Percentiles rank a stretch among this genome's conserved stretches.
Evolutionary conservation across 2,329 filamentous ascomycete genomes (phyloP).

Genomic region (Penicillium hordei): DNA sequence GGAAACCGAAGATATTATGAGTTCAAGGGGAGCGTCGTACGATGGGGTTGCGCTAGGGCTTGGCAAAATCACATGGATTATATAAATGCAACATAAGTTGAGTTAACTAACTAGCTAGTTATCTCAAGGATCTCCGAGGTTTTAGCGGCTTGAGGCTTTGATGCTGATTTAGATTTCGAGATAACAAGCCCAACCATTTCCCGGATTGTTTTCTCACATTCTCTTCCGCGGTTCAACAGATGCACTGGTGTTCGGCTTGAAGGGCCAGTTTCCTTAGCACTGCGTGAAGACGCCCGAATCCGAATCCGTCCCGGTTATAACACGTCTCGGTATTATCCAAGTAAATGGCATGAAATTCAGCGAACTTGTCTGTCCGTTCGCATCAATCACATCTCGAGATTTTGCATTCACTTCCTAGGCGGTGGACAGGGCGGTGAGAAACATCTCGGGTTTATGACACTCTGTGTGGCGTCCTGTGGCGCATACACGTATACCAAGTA

Average conservation of each 20-base stretch:
- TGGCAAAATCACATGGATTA: constrained; percentile 3
- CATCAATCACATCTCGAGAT: not conserved
- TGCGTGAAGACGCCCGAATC: not conserved
- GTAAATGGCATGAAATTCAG: not conserved
- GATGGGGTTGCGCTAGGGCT: not conserved
- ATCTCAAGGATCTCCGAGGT: not conserved
- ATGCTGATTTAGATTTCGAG: not conserved
- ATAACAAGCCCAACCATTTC: too few relatives aligned
- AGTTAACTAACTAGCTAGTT: too few relatives aligned
- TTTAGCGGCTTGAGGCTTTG: not conserved
- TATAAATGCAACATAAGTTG: not conserved
- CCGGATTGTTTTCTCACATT: not conserved
- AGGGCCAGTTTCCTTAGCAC: not conserved
- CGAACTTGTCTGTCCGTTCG: not conserved
- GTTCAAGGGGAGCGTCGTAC: not conserved
- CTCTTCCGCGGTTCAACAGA: not conserved
- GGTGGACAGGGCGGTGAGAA: not conserved
- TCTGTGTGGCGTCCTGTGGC: constrained; percentile 12
- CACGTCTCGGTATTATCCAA: not conserved
- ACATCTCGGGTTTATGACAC: too few relatives aligned
- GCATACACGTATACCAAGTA: not conserved
- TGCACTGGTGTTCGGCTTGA: not conserved
- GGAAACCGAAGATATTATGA: not conserved
- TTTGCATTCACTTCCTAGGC: not conserved
- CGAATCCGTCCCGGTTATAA: not conserved